Base-by-base conservation (phyloP, 345 rosid genomes). In the Litchi chinensis region DNA sequence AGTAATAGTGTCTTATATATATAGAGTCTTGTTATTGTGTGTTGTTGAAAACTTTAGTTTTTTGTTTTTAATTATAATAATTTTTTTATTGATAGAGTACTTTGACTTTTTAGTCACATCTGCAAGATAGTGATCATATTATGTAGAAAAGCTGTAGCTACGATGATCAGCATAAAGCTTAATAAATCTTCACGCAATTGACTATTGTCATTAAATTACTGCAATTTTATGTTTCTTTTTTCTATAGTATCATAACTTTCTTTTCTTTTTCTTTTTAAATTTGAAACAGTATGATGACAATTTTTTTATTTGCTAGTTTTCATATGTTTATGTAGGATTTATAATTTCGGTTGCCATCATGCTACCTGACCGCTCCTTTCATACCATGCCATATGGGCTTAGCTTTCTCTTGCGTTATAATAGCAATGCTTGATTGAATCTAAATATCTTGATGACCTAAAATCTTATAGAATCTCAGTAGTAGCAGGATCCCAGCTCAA, bases 141-240 rank as follows among this genome's bases (percentile, higher is more conserved):
- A 21, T 22, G 50, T 62, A 74, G 77, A 74, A 74, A 71, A 8
- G 39, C 16, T 62, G 57, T 60, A 22, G 68, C 68, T 22, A 74
- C 9, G 0, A 62, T 41, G 41, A 39, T 74, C 44, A 11, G 57
- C 26, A 41, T 41, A 74, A 74, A 60, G 57, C 41, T 62, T 18
- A 43, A 74, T 74, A 74, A 74, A 60, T 62, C 12, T 21, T 24
- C 5, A 37, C 12, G 69, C 44, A 65, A 37, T 37, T 28, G 40
- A 15, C 6, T 65, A 40, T 28, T 65, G 68, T 10, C 43, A 65
- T 50, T 26, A 74, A 43, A 15, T 39, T 60, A 40, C 52, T 41
- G 40, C 56, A 50, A 12, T 50, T 48, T 32, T 32, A 32, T 32
- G 37, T 32, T 32, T 28, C 32, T 28, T 32, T 32, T 32, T 32